phyloP scores from a whole-genome alignment of 176 grass and related monocot genomes.

The Bonia amplexicaulis region DNA sequence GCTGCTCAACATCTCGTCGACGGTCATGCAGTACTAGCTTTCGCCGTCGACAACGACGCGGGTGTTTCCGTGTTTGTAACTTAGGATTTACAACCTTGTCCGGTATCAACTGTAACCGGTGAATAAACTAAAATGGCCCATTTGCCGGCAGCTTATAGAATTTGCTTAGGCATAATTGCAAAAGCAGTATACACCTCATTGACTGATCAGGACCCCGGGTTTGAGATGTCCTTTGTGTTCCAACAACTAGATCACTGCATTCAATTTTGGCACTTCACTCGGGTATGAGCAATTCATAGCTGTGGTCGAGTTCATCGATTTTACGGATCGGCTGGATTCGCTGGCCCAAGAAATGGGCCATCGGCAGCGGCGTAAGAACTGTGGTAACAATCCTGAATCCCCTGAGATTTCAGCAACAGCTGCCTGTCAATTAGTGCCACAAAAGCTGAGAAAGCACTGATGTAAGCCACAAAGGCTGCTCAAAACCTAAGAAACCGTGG shows the following conservation, averaged over 20 bases:
- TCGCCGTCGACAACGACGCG: neutral
- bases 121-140: neutral
- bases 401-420: slow-evolving; percentile 21
- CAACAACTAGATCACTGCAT: slow-evolving; percentile 41
- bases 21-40: slow-evolving; percentile 55
- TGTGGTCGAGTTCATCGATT: slow-evolving; percentile 21
- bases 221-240: slow-evolving; percentile 20
- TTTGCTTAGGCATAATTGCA: neutral
- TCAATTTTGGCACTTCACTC: slow-evolving; percentile 26
- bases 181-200: neutral
- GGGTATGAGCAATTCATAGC: neutral
- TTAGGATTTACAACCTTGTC: neutral
- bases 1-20: slow-evolving; percentile 58
- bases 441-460: slow-evolving; percentile 24
- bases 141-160: slow-evolving; percentile 24
- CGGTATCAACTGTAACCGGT: neutral
- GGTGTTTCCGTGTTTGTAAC: slow-evolving; percentile 10
- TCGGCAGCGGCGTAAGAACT: neutral
- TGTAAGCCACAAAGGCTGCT: too few relatives aligned
- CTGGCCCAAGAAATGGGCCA: slow-evolving; percentile 27
- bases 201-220: neutral
- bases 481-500: too few relatives aligned
- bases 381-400: neutral
- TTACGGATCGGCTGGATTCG: neutral
- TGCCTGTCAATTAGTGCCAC: slow-evolving; percentile 19